Base-by-base conservation (phyloP, 1,139 yeast genomes). In the Debaryomycetaceae sp. region DNA sequence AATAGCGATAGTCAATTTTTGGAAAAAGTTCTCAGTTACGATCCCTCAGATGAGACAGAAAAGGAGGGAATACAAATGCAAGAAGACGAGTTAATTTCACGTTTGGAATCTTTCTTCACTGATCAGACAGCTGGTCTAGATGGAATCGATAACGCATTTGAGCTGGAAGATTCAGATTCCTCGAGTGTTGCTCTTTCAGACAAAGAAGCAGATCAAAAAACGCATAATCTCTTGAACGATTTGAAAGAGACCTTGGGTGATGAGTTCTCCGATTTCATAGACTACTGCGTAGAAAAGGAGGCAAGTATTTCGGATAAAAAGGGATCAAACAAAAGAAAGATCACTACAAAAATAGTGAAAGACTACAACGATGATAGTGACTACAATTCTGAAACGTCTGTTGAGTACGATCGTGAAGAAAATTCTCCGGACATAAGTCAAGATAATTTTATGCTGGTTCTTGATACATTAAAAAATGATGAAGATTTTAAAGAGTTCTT, bases 361-460 rank as follows among this genome's bases (percentile, higher is more conserved):
- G 41, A 45, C 8, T 52, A 55, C 36, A 53, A 52, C 38, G 51
- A 58, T 42, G 61, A 58, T 8, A 50, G 53, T 14, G 58, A 57
- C 14, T 49, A 54, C 13, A 37, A 38, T n/a, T 43, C 53, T 17
- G 56, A 54, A 30, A 40, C 50, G 8, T 41, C 51, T 16, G 40
- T 36, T 7, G 48, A 48, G n/a, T 48, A 43, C 15, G 45, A 34
- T 7, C 50, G 47, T 28, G 60, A 56, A n/a, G 55, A 57, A 6
- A 44, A 49, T 33, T 3, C 7, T 8, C 28, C 8, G 5, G 28
- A 32, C 17, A 15, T 15, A n/a, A 44, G 22, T 37, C 40, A 32
- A 6, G 39, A 30, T 8, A 44, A 42, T 13, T 36, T 24, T 43
- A 40, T 31, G 40, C 35, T 13, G 44, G 42, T 22, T 22, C 26